A percentile compares a stretch with the other conserved stretches of the same genome.
Evolutionary conservation across 768 basidiomycete genomes (phyloP).

Genomic region (Pleurotus pulmonarius): DNA sequence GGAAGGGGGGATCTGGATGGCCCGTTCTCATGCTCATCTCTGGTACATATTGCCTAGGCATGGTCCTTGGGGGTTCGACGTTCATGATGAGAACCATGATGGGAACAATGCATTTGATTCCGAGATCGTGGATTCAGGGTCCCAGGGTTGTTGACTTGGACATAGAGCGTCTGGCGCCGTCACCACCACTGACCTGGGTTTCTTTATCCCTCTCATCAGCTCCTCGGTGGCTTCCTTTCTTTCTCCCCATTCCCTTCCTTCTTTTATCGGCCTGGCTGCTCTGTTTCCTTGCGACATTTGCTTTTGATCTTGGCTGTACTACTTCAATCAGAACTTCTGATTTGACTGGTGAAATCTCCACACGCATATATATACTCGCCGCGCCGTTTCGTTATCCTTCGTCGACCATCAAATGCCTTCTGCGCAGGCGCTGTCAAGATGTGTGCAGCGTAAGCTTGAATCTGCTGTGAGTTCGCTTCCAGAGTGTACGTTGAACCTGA

Average conservation of each 20-base stretch:
- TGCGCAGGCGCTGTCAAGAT: not conserved
- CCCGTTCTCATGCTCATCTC: too few species aligned
- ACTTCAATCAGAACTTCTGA: not conserved
- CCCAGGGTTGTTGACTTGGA: too few species aligned
- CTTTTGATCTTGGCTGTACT: not conserved
- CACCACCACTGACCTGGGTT: too few species aligned
- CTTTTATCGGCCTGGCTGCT: constrained; percentile 1
- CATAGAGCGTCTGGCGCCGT: too few species aligned
- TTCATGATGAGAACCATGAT: too few species aligned
- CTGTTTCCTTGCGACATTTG: not conserved
- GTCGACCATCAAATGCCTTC: not conserved
- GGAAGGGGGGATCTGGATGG: too few species aligned
- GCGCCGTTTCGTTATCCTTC: not conserved
- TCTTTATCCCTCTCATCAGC: too few species aligned
- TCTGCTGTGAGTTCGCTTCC: not conserved
- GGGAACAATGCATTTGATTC: too few species aligned
- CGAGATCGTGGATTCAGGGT: too few species aligned
- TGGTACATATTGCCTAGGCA: too few species aligned
- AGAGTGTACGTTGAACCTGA: not conserved
- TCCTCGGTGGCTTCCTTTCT: constrained; percentile 1
- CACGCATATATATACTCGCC: not conserved
- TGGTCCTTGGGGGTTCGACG: too few species aligned
- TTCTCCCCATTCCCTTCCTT: not conserved
- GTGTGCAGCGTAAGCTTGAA: not conserved
- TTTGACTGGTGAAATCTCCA: not conserved